These are phyloP conservation scores for Phytophthora europaea DNA, from an alignment of 352 stramenopile species.

Conservation along the genomic window DNA sequence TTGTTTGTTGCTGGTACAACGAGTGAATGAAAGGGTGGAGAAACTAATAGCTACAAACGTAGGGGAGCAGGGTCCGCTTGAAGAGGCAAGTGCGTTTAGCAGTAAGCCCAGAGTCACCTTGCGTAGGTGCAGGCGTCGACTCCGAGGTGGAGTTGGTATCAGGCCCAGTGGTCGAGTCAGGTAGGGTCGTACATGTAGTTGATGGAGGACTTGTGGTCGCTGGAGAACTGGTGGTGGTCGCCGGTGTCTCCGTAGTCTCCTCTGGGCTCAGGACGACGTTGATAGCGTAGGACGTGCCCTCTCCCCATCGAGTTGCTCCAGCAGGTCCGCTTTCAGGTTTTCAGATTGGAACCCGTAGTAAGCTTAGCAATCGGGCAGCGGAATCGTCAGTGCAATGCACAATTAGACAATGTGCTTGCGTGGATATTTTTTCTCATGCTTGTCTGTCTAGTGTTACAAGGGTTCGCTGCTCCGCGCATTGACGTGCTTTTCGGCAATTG, in stretches of 20 bases:
- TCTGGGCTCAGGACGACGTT: constrained; percentile 14
- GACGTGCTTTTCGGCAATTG: not conserved
- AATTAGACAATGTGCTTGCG: too few relatives aligned
- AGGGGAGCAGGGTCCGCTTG: constrained; percentile 1
- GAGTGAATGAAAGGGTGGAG: not conserved
- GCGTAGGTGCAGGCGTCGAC: constrained; percentile 20
- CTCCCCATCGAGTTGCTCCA: constrained; percentile 19
- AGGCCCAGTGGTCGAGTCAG: constrained; percentile 5
- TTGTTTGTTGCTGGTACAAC: not conserved
- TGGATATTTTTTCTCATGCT: not conserved
- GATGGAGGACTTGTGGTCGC: constrained; percentile 14
- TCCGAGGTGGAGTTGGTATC: constrained; percentile 21
- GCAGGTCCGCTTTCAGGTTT: constrained; percentile 24
- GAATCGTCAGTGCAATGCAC: not conserved
- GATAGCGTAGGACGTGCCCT: constrained; percentile 13
- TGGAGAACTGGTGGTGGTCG: constrained; percentile 7
- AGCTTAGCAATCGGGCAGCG: too few relatives aligned
- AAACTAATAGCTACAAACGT: not conserved
- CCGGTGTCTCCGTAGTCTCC: constrained; percentile 8
- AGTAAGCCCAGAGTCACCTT: constrained; percentile 17
- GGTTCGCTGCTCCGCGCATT: not conserved
- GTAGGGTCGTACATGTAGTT: constrained; percentile 9
- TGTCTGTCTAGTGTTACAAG: constrained; percentile 7
- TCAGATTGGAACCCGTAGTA: constrained; percentile 32
- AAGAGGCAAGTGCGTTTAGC: constrained; percentile 7